A percentile compares a stretch with the other conserved stretches of the same genome.
phyloP scores from a whole-genome alignment of 2,329 filamentous ascomycete species.

The Cryoendolithus antarcticus region DNA sequence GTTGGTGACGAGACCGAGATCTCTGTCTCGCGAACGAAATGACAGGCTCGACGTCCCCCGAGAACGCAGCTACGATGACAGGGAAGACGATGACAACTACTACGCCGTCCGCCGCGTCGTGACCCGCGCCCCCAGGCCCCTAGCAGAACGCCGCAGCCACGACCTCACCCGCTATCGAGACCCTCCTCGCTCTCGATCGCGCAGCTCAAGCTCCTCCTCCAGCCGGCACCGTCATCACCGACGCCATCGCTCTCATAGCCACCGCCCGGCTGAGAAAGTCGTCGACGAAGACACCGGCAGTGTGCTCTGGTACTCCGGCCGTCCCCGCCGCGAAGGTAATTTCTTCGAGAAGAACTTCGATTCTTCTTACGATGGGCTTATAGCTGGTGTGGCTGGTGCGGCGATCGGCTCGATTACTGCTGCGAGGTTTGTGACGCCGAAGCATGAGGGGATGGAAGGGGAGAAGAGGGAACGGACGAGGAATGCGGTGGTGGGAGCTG shows the following conservation, averaged over 20 bases:
- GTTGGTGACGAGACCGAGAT: slow-evolving; percentile 1
- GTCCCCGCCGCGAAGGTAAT: slow-evolving; percentile 11
- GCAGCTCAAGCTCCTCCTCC: neutral
- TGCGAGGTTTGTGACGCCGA: slow-evolving; percentile 5
- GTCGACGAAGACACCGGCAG: slow-evolving; percentile 4
- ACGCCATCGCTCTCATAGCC: neutral
- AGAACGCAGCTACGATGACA: neutral
- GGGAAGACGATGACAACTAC: neutral
- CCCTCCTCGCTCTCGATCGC: neutral
- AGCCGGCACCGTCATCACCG: neutral
- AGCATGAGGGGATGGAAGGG: slow-evolving; percentile 3
- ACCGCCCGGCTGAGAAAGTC: too few species aligned
- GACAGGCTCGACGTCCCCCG: neutral
- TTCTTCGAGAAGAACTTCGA: slow-evolving; percentile 14
- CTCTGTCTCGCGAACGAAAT: neutral
- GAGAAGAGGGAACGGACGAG: slow-evolving; percentile 3
- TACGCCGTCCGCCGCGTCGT: neutral
- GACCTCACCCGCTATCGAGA: neutral
- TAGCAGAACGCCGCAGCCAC: slow-evolving; percentile 1
- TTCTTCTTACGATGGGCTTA: slow-evolving; percentile 13
- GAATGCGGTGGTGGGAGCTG: slow-evolving; percentile 10
- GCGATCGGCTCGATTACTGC: slow-evolving; percentile 14
- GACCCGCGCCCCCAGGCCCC: neutral
- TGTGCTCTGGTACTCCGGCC: slow-evolving; percentile 10
- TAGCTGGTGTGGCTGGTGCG: slow-evolving; percentile 13